phyloP scores from a whole-genome alignment of 371 early-diverging fungal genomes.

The Mortierella sp. region DNA sequence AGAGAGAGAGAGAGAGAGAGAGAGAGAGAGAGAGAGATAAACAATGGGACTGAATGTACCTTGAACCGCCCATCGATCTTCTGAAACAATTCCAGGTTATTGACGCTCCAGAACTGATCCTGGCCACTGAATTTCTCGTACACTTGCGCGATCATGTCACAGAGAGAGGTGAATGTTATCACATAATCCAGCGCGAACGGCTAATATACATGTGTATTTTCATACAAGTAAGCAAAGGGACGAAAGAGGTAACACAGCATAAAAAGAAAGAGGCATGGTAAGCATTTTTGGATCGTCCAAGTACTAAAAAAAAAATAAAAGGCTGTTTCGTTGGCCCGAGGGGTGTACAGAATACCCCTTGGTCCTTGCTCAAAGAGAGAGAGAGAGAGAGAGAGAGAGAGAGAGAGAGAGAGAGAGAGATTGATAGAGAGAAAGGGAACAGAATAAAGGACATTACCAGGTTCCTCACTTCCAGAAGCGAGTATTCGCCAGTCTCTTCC shows the following conservation, averaged over 20 bases:
- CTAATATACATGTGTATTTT: not conserved
- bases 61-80: conserved; percentile 43
- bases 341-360: too few relatives aligned
- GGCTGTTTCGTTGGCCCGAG: too few relatives aligned
- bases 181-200: conserved; percentile 45
- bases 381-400: not conserved
- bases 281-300: too few relatives aligned
- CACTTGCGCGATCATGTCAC: conserved; percentile 43
- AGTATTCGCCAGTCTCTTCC: conserved; percentile 47
- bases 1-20: too few relatives aligned
- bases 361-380: not conserved
- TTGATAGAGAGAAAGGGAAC: not conserved
- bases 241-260: too few relatives aligned
- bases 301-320: too few relatives aligned
- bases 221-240: not conserved
- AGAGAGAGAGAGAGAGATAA: too few relatives aligned
- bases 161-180: conserved; percentile 45
- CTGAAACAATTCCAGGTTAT: conserved; percentile 37
- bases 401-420: not conserved
- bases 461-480: conserved; percentile 43
- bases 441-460: conserved; percentile 17
- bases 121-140: conserved; percentile 31
- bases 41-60: conserved; percentile 31
- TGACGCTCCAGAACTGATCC: conserved; percentile 26
- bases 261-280: not conserved